Conservation (phyloP, 1,284 basidiomycete species). For the Marasmius oreades region DNA sequence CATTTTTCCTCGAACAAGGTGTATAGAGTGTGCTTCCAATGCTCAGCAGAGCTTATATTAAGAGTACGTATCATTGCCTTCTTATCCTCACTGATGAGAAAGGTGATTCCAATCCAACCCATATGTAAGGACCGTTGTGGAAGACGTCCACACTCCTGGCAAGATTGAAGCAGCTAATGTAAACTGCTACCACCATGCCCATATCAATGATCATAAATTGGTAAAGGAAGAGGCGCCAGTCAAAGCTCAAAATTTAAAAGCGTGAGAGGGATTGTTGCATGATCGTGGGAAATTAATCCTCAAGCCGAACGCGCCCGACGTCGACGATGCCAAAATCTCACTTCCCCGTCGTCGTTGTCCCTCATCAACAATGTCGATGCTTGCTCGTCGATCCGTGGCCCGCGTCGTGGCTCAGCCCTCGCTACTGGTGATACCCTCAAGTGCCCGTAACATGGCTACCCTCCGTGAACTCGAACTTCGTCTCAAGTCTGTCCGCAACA, state of each 20-base stretch:
- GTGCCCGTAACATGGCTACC: conserved; percentile 90
- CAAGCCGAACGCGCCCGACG: conserved; percentile 42
- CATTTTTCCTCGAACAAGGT: no score
- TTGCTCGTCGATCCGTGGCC: conserved; percentile 12
- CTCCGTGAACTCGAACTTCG: conserved; percentile 96
- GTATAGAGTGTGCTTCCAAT: no score
- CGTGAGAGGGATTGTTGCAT: no score
- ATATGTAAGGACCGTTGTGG: neutral
- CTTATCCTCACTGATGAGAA: neutral
- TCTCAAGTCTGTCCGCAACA: conserved; percentile 96
- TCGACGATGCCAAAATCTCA: conserved; percentile 19
- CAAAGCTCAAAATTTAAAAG: no score
- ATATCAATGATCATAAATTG: neutral
- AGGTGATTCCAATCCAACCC: neutral
- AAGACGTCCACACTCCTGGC: neutral
- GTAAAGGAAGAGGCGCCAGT: neutral
- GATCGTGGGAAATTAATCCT: conserved; percentile 27
- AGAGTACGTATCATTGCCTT: no score
- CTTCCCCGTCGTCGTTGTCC: neutral
- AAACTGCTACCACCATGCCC: neutral
- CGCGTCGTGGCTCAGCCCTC: conserved; percentile 51
- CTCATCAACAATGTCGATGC: conserved; percentile 5
- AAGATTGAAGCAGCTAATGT: conserved; percentile 7
- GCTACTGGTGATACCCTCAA: conserved; percentile 59
- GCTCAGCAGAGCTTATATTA: no score